These are phyloP conservation scores for Liquidambar formosana DNA, from an alignment of 164 flowering plant genomes.

Conservation along the genomic window DNA sequence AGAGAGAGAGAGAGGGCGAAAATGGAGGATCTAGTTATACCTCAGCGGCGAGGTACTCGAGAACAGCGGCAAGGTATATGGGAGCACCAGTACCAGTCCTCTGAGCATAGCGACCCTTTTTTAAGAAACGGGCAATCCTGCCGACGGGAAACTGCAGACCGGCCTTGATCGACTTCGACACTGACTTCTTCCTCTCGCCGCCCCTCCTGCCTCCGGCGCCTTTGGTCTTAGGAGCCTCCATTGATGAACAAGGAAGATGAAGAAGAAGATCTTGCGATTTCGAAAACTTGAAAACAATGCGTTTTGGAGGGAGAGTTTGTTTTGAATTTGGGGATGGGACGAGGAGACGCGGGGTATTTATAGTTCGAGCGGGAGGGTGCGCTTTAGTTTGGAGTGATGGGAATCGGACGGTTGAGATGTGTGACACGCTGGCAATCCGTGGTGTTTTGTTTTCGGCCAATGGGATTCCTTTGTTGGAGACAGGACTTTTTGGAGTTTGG, in stretches of 20 bases:
- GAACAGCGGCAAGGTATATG: slow-evolving; percentile 60
- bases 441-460: not conserved
- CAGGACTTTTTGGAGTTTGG: too few relatives aligned
- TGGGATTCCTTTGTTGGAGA: not conserved
- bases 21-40: slow-evolving; percentile 29
- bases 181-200: slow-evolving; percentile 40
- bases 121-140: slow-evolving; percentile 46
- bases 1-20: not conserved
- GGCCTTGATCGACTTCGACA: slow-evolving; percentile 44
- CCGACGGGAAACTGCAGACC: slow-evolving; percentile 72
- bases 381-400: not conserved
- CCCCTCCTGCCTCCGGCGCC: slow-evolving; percentile 50
- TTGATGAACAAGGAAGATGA: not conserved
- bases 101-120: slow-evolving; percentile 55
- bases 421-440: not conserved
- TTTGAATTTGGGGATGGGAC: too few relatives aligned
- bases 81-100: slow-evolving; percentile 56
- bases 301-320: too few relatives aligned
- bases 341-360: too few relatives aligned
- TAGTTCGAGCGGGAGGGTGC: not conserved
- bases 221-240: slow-evolving; percentile 24
- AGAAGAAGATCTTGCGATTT: too few relatives aligned
- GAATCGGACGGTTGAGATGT: not conserved
- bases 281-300: too few relatives aligned
- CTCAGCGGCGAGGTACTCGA: slow-evolving; percentile 66